phyloP scores from a whole-genome alignment of 345 rosid species.

The Murraya koenigii region DNA sequence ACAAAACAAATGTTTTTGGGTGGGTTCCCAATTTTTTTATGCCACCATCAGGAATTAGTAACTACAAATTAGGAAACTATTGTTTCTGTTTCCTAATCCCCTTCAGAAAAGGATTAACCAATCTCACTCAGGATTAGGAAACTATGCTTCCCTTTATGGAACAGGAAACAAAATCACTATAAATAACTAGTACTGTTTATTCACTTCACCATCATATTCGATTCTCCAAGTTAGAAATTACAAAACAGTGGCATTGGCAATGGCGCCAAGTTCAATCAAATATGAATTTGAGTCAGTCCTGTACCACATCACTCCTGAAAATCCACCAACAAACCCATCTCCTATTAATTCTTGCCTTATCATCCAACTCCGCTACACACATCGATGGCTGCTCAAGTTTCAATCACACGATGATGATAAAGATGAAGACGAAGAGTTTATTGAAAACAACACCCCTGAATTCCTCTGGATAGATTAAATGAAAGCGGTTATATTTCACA shows the following conservation, averaged over 20 bases:
- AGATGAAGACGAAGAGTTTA: not conserved
- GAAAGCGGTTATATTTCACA: not conserved
- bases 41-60: not conserved
- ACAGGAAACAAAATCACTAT: not conserved
- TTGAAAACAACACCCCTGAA: not conserved
- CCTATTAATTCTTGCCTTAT: not conserved
- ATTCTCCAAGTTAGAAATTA: not conserved
- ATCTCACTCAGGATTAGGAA: not conserved
- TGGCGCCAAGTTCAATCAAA: not conserved
- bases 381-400: not conserved
- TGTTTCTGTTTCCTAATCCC: not conserved
- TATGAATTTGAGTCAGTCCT: not conserved
- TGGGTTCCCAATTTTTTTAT: not conserved
- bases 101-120: not conserved
- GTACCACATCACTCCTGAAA: not conserved
- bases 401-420: not conserved
- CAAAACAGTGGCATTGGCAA: not conserved
- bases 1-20: not conserved
- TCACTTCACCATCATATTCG: not conserved
- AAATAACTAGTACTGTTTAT: too few species aligned
- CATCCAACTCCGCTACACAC: not conserved
- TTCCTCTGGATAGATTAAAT: not conserved
- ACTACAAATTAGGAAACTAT: not conserved
- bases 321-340: not conserved
- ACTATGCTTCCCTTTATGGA: not conserved